A percentile compares a stretch with the other conserved stretches of the same genome.
Evolutionary conservation across 768 basidiomycete species (phyloP).

Genomic region (Xerocomellus dryophilus): DNA sequence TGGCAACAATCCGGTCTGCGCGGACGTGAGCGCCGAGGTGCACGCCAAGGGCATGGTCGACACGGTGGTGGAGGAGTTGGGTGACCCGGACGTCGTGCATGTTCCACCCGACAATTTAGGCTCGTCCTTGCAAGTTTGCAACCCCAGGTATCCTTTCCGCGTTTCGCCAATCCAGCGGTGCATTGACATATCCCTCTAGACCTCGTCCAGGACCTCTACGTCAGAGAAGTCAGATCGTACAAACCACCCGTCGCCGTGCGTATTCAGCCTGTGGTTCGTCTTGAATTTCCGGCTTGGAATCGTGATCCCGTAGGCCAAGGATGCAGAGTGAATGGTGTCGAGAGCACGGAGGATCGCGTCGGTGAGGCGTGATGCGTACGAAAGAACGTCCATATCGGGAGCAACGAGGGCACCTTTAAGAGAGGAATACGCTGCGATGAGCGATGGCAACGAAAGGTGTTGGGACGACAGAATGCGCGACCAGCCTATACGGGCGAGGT

Average conservation of each 20-base stretch:
- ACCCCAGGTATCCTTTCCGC: slow-evolving; percentile 53
- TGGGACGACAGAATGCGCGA: slow-evolving; percentile 18
- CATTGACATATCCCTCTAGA: slow-evolving; percentile 46
- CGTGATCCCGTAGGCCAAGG: slow-evolving; percentile 60
- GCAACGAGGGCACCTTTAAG: slow-evolving; percentile 19
- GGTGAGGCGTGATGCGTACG: slow-evolving; percentile 12
- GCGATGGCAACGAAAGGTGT: slow-evolving; percentile 23
- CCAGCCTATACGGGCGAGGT: too few species aligned
- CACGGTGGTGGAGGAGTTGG: too few species aligned
- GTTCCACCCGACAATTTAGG: too few species aligned
- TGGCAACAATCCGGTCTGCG: too few species aligned
- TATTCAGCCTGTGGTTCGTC: slow-evolving; percentile 7
- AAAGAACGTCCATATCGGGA: not conserved
- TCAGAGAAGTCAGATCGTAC: slow-evolving; percentile 87
- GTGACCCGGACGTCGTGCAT: too few species aligned
- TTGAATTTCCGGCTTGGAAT: not conserved
- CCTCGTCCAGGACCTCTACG: slow-evolving; percentile 88
- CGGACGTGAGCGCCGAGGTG: too few species aligned
- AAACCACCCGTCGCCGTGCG: slow-evolving; percentile 72
- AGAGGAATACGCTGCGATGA: slow-evolving; percentile 20
- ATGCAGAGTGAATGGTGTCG: slow-evolving; percentile 48
- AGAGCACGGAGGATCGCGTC: slow-evolving; percentile 21
- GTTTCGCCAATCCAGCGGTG: slow-evolving; percentile 23
- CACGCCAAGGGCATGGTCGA: too few species aligned
- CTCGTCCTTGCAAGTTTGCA: too few species aligned